These are phyloP conservation scores for Alternaria postmessia DNA, from an alignment of 2,329 filamentous ascomycete species.

Conservation along the genomic window DNA sequence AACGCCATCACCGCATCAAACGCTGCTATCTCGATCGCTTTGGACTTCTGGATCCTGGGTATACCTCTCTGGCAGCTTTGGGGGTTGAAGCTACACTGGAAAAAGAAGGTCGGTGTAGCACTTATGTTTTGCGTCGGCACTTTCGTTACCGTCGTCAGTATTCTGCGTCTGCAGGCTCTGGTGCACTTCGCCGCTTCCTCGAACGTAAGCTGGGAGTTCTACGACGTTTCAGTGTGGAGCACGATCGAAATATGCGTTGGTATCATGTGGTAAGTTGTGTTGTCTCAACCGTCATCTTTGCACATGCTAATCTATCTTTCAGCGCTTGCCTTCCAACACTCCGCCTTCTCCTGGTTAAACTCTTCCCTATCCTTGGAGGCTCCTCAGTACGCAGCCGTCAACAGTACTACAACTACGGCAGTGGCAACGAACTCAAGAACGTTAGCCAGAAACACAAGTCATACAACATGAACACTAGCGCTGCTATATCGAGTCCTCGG, in stretches of 20 bases:
- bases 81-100: slow-evolving; percentile 44
- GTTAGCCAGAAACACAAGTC: slow-evolving; percentile 21
- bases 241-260: slow-evolving; percentile 55
- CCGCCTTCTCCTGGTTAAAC: slow-evolving; percentile 47
- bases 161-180: slow-evolving; percentile 54
- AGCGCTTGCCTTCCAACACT: slow-evolving; percentile 54
- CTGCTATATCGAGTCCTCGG: slow-evolving; percentile 11
- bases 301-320: neutral
- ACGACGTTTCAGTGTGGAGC: slow-evolving; percentile 53
- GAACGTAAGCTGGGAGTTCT: slow-evolving; percentile 54
- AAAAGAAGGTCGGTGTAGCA: slow-evolving; percentile 51
- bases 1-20: slow-evolving; percentile 45
- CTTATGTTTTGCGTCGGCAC: slow-evolving; percentile 53
- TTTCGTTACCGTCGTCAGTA: slow-evolving; percentile 55
- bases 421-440: slow-evolving; percentile 29
- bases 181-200: slow-evolving; percentile 53
- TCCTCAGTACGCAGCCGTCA: slow-evolving; percentile 38
- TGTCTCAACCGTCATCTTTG: neutral
- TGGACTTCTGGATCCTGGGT: slow-evolving; percentile 47
- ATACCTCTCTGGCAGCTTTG: slow-evolving; percentile 49
- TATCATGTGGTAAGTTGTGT: slow-evolving; percentile 47
- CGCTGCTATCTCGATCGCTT: slow-evolving; percentile 46
- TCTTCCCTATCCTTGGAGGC: slow-evolving; percentile 49
- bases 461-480: slow-evolving; percentile 9
- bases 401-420: slow-evolving; percentile 39